Evolutionary conservation across 2,329 filamentous ascomycete genomes (phyloP).

Genomic region (Ophiostoma piceae): DNA sequence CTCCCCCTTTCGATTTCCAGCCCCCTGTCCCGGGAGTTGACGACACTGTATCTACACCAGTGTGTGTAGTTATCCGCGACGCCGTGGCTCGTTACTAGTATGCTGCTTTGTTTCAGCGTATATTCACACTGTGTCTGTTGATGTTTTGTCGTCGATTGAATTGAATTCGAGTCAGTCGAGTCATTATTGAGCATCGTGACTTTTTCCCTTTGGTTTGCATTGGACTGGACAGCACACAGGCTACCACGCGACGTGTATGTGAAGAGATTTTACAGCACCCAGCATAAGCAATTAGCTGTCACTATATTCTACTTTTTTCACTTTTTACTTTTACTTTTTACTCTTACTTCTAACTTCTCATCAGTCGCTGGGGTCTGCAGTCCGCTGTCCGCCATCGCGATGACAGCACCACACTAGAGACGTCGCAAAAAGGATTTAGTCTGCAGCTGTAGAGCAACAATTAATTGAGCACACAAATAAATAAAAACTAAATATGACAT

Average conservation of each 20-base stretch:
- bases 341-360: too few relatives aligned
- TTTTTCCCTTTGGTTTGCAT: neutral
- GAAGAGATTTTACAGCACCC: neutral
- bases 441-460: neutral
- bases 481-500: neutral
- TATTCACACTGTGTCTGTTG: neutral
- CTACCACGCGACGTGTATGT: neutral
- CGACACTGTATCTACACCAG: slow-evolving; percentile 13
- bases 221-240: neutral
- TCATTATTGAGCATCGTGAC: neutral
- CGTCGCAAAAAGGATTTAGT: neutral
- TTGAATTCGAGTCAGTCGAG: neutral
- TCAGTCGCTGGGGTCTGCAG: neutral
- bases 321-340: neutral
- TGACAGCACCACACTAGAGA: neutral
- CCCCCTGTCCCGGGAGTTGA: slow-evolving; percentile 12
- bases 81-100: neutral
- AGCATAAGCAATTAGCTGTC: neutral
- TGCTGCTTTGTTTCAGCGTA: neutral
- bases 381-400: neutral
- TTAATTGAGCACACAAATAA: neutral
- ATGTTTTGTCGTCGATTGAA: neutral
- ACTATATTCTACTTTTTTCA: neutral
- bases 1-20: slow-evolving; percentile 13
- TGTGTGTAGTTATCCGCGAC: neutral